phyloP scores from a whole-genome alignment of 371 early-diverging fungal species.

The Actinomortierella wolfii region DNA sequence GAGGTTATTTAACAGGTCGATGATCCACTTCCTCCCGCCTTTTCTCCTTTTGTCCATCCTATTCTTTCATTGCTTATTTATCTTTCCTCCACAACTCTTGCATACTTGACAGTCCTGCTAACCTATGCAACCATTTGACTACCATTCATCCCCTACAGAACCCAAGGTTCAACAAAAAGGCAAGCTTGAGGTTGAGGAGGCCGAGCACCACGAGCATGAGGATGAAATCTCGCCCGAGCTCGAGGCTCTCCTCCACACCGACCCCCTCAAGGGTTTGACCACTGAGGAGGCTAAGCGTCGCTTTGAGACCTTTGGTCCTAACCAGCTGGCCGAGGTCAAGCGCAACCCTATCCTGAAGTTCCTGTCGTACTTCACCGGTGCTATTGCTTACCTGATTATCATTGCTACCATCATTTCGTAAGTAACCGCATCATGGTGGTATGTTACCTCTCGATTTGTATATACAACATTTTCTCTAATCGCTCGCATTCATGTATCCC shows the following conservation, averaged over 20 bases:
- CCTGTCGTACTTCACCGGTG: constrained; percentile 85
- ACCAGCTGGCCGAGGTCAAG: constrained; percentile 82
- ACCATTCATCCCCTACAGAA: too few species aligned
- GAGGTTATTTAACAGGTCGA: too few species aligned
- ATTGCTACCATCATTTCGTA: constrained; percentile 74
- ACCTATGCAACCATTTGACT: too few species aligned
- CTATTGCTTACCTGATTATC: constrained; percentile 90
- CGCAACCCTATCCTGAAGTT: constrained; percentile 87
- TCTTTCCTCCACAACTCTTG: too few species aligned
- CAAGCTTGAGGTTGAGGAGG: constrained; percentile 52
- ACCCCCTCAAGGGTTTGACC: constrained; percentile 67
- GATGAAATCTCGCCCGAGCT: constrained; percentile 75
- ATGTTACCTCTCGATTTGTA: background rate
- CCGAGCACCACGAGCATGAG: constrained; percentile 66
- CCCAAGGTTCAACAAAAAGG: constrained; percentile 10
- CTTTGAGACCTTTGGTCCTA: constrained; percentile 69
- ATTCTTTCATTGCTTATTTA: too few species aligned
- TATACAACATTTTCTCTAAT: background rate
- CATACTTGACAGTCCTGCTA: too few species aligned
- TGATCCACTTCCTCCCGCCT: too few species aligned
- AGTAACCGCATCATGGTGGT: constrained; percentile 44
- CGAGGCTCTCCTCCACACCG: constrained; percentile 71
- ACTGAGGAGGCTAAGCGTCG: constrained; percentile 62
- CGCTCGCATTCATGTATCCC: background rate
- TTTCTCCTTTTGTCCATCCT: too few species aligned